Conservation (phyloP, 345 rosid species). For the Rhizophora mangle region DNA sequence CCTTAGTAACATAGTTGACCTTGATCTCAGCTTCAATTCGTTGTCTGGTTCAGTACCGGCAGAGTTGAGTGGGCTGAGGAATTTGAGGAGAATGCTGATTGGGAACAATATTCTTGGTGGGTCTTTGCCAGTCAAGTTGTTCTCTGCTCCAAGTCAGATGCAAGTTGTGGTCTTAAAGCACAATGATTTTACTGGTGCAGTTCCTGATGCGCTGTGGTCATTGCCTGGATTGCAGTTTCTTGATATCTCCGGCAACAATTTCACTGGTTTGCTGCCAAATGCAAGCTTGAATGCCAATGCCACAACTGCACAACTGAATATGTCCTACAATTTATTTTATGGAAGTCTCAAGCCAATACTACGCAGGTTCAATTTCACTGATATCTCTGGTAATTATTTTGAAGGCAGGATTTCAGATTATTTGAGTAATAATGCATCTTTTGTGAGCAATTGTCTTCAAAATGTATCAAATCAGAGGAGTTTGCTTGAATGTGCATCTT, state of each 20-base stretch:
- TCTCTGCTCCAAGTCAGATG: slow-evolving; percentile 51
- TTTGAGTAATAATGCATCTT: slow-evolving; percentile 44
- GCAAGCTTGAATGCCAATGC: slow-evolving; percentile 33
- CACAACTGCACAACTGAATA: slow-evolving; percentile 42
- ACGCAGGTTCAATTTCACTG: slow-evolving; percentile 40
- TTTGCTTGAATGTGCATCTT: slow-evolving; percentile 48
- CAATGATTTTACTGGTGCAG: slow-evolving; percentile 50
- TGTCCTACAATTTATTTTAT: slow-evolving; percentile 72
- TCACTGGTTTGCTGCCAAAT: slow-evolving; percentile 60
- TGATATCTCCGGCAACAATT: slow-evolving; percentile 74
- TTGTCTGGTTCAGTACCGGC: slow-evolving; percentile 63
- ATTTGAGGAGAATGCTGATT: slow-evolving; percentile 51
- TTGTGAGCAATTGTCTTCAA: slow-evolving; percentile 70
- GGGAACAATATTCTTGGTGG: slow-evolving; percentile 60
- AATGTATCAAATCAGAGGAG: slow-evolving; percentile 55
- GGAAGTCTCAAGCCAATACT: slow-evolving; percentile 56
- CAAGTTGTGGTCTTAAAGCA: slow-evolving; percentile 52
- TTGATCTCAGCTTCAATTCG: slow-evolving; percentile 77
- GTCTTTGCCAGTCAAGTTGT: slow-evolving; percentile 50
- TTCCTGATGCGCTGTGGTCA: slow-evolving; percentile 58
- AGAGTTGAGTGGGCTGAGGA: slow-evolving; percentile 57
- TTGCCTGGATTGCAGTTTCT: slow-evolving; percentile 52
- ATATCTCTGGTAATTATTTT: slow-evolving; percentile 78
- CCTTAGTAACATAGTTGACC: slow-evolving; percentile 58
- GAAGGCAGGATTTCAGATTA: slow-evolving; percentile 75